Evolutionary conservation across 331 rosid species (phyloP).

Genomic region (Pyrus hybrid): DNA sequence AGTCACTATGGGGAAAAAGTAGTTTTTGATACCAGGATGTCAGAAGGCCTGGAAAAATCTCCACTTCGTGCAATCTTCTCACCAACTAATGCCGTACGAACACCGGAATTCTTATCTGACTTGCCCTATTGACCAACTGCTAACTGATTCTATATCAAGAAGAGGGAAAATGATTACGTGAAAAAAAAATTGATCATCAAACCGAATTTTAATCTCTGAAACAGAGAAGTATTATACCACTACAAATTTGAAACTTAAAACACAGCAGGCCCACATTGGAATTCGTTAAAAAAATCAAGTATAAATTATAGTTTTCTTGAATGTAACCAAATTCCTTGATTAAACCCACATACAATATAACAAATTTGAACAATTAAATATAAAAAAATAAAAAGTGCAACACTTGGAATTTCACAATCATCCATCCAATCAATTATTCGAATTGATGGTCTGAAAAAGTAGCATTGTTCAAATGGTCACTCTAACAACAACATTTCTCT

Average conservation of each 20-base stretch:
- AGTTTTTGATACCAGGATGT: constrained; percentile 41
- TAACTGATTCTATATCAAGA: constrained; percentile 35
- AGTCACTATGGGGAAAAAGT: not conserved
- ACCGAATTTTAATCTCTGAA: not conserved
- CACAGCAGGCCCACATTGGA: not conserved
- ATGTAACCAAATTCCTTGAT: not conserved
- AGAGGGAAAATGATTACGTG: not conserved
- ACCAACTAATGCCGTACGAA: constrained; percentile 55
- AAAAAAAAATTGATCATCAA: not conserved
- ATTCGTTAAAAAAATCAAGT: not conserved
- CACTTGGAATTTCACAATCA: not conserved
- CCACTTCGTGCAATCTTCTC: constrained; percentile 31
- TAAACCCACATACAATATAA: not conserved
- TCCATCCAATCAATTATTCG: not conserved
- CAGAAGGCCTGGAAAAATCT: constrained; percentile 36
- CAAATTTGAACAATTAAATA: not conserved
- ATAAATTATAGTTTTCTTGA: not conserved
- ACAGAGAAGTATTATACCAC: not conserved
- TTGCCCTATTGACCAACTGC: constrained; percentile 23
- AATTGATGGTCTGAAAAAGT: not conserved
- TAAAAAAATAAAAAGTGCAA: not conserved
- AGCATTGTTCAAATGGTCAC: not conserved
- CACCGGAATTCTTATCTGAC: constrained; percentile 11
- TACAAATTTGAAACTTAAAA: not conserved
- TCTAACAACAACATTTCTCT: not conserved